These are phyloP conservation scores for Neospermospora avenae DNA, from an alignment of 2,329 filamentous ascomycete species.

Conservation along the genomic window DNA sequence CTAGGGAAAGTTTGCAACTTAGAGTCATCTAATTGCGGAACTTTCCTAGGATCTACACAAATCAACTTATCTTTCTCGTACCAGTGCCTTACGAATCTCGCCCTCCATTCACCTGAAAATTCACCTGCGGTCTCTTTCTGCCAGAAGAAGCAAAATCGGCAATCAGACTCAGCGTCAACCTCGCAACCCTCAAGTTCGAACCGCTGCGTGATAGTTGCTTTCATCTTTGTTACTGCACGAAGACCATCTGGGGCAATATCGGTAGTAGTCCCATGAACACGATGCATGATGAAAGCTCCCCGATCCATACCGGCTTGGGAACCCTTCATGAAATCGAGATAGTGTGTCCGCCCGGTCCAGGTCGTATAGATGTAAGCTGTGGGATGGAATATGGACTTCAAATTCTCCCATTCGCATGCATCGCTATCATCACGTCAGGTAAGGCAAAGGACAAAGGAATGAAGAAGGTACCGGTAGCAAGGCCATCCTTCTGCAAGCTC, in stretches of 20 bases:
- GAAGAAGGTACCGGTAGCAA: conserved; percentile 41
- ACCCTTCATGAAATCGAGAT: conserved; percentile 40
- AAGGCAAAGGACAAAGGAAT: too few relatives aligned
- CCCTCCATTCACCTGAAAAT: conserved; percentile 39
- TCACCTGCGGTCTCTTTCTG: conserved; percentile 7
- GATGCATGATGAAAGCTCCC: conserved; percentile 44
- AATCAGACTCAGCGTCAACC: conserved; percentile 46
- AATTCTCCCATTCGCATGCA: conserved; percentile 51
- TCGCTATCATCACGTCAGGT: too few relatives aligned
- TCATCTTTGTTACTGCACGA: conserved; percentile 48
- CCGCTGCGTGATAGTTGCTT: conserved; percentile 48
- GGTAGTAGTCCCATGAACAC: conserved; percentile 41
- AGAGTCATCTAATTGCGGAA: conserved; percentile 41
- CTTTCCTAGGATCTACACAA: conserved; percentile 41
- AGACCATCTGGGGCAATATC: conserved; percentile 41
- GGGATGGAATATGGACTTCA: conserved; percentile 47
- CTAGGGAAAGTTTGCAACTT: conserved; percentile 40
- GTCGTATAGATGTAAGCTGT: conserved; percentile 48
- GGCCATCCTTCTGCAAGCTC: conserved; percentile 50
- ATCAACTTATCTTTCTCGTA: conserved; percentile 53
- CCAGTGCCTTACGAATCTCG: conserved; percentile 45
- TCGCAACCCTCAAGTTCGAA: conserved; percentile 42
- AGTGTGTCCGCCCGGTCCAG: conserved; percentile 45
- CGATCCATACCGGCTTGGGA: conserved; percentile 42
- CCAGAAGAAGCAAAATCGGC: conserved; percentile 46